A percentile compares a stretch with the other conserved stretches of the same genome.
These are phyloP conservation scores for Arabis alpina DNA, from an alignment of 345 rosid species.

Conservation along the genomic window DNA sequence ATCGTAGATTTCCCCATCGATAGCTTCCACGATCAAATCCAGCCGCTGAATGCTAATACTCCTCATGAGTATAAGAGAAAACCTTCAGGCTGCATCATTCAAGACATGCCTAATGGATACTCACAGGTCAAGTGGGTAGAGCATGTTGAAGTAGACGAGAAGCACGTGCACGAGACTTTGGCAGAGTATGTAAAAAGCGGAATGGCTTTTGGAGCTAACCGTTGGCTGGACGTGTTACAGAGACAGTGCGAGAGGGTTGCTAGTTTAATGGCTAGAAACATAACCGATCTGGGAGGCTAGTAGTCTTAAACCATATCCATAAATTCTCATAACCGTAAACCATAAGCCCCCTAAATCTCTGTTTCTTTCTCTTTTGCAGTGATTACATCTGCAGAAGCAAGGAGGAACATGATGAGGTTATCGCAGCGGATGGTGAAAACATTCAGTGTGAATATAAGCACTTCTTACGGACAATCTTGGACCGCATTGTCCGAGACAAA, in stretches of 20 bases:
- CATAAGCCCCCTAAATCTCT: not conserved
- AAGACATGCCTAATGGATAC: conserved; percentile 98
- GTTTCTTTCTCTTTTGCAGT: conserved; percentile 43
- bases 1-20: conserved; percentile 86
- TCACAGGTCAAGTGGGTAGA: conserved; percentile 94
- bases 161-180: conserved; percentile 66
- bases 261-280: conserved; percentile 89
- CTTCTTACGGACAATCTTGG: conserved; percentile 79
- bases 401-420: conserved; percentile 81
- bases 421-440: conserved; percentile 82
- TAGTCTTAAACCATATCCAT: not conserved
- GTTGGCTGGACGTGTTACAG: conserved; percentile 83
- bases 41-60: conserved; percentile 34
- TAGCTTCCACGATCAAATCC: conserved; percentile 60
- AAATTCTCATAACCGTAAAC: not conserved
- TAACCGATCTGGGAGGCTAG: conserved; percentile 84
- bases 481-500: conserved; percentile 69
- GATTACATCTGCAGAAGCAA: conserved; percentile 74
- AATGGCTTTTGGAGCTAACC: conserved; percentile 81
- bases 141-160: conserved; percentile 77
- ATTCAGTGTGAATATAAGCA: conserved; percentile 67
- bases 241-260: conserved; percentile 89
- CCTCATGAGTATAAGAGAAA: conserved; percentile 64
- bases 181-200: conserved; percentile 55
- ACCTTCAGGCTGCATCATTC: conserved; percentile 89